These are phyloP conservation scores for Solanum hybrid DNA, from an alignment of 305 asterid species.

Conservation along the genomic window DNA sequence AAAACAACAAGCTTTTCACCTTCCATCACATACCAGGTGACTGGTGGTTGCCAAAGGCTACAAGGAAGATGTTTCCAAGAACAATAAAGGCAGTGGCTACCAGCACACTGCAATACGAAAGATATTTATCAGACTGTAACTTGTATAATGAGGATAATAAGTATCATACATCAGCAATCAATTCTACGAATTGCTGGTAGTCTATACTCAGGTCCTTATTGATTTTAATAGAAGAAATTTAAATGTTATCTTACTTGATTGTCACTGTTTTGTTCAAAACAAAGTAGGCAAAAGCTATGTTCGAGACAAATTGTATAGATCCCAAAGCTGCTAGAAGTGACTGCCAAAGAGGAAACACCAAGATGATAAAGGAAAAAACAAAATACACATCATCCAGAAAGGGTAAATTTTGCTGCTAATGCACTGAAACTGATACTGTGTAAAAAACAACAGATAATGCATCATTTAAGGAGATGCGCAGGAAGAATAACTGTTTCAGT, in stretches of 20 bases:
- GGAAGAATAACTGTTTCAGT: background rate
- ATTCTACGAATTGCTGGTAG: background rate
- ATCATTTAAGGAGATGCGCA: background rate
- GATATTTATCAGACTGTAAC: slow-evolving; percentile 2
- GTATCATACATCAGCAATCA: background rate
- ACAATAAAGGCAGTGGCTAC: slow-evolving; percentile 93
- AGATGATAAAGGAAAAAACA: slow-evolving; percentile 9
- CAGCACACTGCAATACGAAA: slow-evolving; percentile 54
- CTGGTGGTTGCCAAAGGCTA: slow-evolving; percentile 97
- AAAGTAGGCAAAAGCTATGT: slow-evolving; percentile 79
- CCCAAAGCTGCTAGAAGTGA: slow-evolving; percentile 98
- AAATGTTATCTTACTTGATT: slow-evolving; percentile 53
- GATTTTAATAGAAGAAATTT: background rate
- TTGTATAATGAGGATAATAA: background rate
- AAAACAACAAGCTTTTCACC: slow-evolving; percentile 11
- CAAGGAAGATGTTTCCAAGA: slow-evolving; percentile 91
- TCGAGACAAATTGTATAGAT: slow-evolving; percentile 90
- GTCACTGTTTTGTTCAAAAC: slow-evolving; percentile 80
- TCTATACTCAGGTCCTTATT: background rate
- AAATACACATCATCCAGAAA: slow-evolving; percentile 1
- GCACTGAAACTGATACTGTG: background rate
- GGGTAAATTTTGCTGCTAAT: background rate
- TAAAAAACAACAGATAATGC: background rate
- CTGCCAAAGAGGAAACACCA: slow-evolving; percentile 31
- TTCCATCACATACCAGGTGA: slow-evolving; percentile 66